These are phyloP conservation scores for Collybia mongolica DNA, from an alignment of 768 basidiomycete species.

Conservation along the genomic window DNA sequence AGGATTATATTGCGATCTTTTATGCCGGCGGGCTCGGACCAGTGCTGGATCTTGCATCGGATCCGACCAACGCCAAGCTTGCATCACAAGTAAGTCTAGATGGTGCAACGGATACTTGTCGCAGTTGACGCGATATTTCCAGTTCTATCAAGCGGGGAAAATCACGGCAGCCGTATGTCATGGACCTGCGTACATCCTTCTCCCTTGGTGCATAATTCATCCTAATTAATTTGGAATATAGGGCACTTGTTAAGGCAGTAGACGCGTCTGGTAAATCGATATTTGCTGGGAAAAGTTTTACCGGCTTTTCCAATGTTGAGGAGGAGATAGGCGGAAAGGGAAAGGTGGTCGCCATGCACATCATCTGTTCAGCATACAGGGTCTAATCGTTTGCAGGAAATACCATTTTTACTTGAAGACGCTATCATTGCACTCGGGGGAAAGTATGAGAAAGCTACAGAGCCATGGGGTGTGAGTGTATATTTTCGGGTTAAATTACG, in stretches of 20 bases:
- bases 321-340: conserved; percentile 48
- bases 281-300: conserved; percentile 54
- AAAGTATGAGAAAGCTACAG: conserved; percentile 54
- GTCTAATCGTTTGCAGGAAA: conserved; percentile 27
- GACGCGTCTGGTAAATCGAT: conserved; percentile 62
- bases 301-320: conserved; percentile 74
- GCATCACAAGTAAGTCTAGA: conserved; percentile 45
- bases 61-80: conserved; percentile 56
- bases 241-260: conserved; percentile 58
- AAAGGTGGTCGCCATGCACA: conserved; percentile 31
- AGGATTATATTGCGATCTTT: conserved; percentile 73
- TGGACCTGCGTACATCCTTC: conserved; percentile 59
- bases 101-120: not conserved
- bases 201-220: not conserved
- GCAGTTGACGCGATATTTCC: not conserved
- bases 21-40: conserved; percentile 83
- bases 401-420: conserved; percentile 75
- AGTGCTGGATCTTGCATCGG: conserved; percentile 64
- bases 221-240: conserved; percentile 11
- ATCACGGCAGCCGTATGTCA: conserved; percentile 76
- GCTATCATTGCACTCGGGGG: conserved; percentile 66
- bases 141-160: conserved; percentile 73
- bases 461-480: conserved; percentile 54
- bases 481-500: not conserved
- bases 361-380: not conserved